A percentile compares a stretch with the other conserved stretches of the same genome.
Evolutionary conservation across 2,329 filamentous ascomycete genomes (phyloP).

Genomic region (Akanthomyces uredinophilus): DNA sequence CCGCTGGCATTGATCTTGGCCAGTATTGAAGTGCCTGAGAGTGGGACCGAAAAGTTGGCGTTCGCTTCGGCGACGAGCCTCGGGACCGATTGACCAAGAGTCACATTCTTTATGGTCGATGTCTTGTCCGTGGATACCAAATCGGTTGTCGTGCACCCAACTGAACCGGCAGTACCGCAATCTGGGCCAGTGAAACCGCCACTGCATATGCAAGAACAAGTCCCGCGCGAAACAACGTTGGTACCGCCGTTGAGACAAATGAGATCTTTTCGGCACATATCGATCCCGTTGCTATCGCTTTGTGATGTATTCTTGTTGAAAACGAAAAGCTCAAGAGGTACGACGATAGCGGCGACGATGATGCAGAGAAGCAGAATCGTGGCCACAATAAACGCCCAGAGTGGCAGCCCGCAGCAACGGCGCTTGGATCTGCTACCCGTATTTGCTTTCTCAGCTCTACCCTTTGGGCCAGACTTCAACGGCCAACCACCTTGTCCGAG

Average conservation of each 20-base stretch:
- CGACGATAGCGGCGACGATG: slow-evolving; percentile 73
- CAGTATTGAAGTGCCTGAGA: slow-evolving; percentile 65
- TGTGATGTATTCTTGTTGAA: slow-evolving; percentile 42
- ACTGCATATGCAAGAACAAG: slow-evolving; percentile 82
- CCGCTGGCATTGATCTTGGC: slow-evolving; percentile 70
- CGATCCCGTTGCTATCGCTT: slow-evolving; percentile 33
- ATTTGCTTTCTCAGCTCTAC: slow-evolving; percentile 20
- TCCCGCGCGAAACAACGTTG: slow-evolving; percentile 60
- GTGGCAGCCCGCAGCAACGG: slow-evolving; percentile 76
- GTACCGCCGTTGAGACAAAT: slow-evolving; percentile 77
- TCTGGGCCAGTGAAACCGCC: slow-evolving; percentile 71
- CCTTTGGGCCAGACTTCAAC: background rate
- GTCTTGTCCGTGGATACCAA: slow-evolving; percentile 36
- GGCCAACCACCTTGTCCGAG: slow-evolving; percentile 27
- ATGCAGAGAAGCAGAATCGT: slow-evolving; percentile 63
- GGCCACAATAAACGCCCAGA: slow-evolving; percentile 69
- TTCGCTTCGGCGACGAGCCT: slow-evolving; percentile 62
- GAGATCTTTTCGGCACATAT: slow-evolving; percentile 55
- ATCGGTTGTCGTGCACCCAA: slow-evolving; percentile 50
- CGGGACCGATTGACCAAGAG: slow-evolving; percentile 73
- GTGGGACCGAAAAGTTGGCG: slow-evolving; percentile 67
- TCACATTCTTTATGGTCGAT: slow-evolving; percentile 57
- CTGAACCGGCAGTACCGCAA: slow-evolving; percentile 42
- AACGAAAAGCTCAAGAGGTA: slow-evolving; percentile 66
- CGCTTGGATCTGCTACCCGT: slow-evolving; percentile 38